phyloP scores from a whole-genome alignment of 2,329 filamentous ascomycete genomes.

The Diaporthe destruens region DNA sequence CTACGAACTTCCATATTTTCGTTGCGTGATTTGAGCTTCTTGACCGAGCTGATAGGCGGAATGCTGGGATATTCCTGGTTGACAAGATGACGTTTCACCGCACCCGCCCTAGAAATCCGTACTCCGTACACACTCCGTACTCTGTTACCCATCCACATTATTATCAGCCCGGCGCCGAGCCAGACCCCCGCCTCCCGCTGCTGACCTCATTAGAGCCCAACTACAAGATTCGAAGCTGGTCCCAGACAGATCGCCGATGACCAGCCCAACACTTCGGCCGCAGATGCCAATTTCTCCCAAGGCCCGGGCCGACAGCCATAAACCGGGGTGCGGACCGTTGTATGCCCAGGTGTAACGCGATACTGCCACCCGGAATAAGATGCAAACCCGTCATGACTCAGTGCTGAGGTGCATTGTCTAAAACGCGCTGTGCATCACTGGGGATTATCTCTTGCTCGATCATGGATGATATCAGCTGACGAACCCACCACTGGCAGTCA shows the following conservation, averaged over 20 bases:
- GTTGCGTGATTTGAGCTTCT: constrained; percentile 28
- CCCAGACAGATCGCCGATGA: background rate
- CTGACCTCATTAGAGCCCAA: background rate
- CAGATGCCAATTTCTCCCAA: background rate
- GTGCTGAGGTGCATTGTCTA: constrained; percentile 29
- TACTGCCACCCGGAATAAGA: background rate
- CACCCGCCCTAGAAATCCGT: background rate
- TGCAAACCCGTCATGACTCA: constrained; percentile 10
- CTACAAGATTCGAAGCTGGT: background rate
- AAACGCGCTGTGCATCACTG: constrained; percentile 9
- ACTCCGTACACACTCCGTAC: background rate
- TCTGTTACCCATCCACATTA: background rate
- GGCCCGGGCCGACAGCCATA: constrained; percentile 24
- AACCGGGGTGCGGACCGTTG: background rate
- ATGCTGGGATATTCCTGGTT: constrained; percentile 17
- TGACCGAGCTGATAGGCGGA: background rate
- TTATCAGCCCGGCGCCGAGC: background rate
- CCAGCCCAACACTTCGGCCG: background rate
- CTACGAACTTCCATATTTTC: constrained; percentile 6
- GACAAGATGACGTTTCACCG: constrained; percentile 20
- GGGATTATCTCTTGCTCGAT: constrained; percentile 21
- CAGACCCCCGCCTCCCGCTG: background rate
- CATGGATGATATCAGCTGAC: constrained; percentile 21
- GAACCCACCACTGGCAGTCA: constrained; percentile 35
- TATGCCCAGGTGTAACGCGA: background rate